phyloP scores from a whole-genome alignment of 2,329 filamentous ascomycete genomes.

The Colletotrichum zoysiae region DNA sequence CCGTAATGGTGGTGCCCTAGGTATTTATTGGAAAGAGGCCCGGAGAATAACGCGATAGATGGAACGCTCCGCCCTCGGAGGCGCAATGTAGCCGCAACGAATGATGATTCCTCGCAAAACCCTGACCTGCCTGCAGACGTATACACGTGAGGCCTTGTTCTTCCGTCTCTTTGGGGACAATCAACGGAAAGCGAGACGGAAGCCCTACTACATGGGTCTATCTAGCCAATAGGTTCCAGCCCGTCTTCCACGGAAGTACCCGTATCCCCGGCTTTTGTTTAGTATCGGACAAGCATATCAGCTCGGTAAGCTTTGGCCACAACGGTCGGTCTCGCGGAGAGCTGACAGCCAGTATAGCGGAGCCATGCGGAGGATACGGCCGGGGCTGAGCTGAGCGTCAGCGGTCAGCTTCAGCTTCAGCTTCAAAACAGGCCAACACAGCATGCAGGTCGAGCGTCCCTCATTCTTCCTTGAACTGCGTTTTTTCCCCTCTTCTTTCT shows the following conservation, averaged over 20 bases:
- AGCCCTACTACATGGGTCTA: background rate
- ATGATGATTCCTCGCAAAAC: background rate
- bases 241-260: background rate
- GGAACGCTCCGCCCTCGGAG: constrained; percentile 4
- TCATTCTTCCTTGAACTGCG: background rate
- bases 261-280: background rate
- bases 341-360: constrained; percentile 2
- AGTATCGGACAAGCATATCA: background rate
- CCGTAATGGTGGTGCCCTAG: background rate
- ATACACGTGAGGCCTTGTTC: background rate
- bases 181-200: background rate
- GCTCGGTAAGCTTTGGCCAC: background rate
- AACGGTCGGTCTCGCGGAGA: background rate
- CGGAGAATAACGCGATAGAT: constrained; percentile 26
- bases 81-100: background rate
- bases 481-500: too few relatives aligned
- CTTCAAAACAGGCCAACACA: background rate
- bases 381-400: background rate
- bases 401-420: too few relatives aligned
- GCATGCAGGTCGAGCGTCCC: background rate
- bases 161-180: background rate
- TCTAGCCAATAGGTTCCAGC: background rate
- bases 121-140: background rate
- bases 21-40: constrained; percentile 10
- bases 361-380: background rate